Base-by-base conservation (phyloP, 371 early-diverging fungal species). In the Apophysomyces variabilis region DNA sequence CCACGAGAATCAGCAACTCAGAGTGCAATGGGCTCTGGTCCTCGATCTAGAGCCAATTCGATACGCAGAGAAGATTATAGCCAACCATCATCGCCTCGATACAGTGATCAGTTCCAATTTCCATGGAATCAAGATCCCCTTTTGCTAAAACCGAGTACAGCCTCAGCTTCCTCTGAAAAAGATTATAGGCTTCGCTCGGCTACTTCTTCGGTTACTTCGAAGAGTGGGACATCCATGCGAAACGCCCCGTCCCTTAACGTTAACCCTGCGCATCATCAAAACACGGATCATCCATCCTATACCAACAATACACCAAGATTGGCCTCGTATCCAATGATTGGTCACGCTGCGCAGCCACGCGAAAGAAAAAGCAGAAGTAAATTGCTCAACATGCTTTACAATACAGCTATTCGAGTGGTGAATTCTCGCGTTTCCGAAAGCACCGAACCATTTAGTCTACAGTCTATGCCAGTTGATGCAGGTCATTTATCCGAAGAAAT, bases 321-420 rank as follows among this genome's bases (percentile, higher is more conserved):
- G 38, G 8, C 37, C 50, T 4, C n/a, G 41, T 18, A 21, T 13
- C 32, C 38, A 8, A 21, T 38, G 7, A n/a, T 12, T 12, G 56
- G 32, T 13, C 58, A 58, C 36, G 37, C 58, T 57, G n/a, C 36
- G 32, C 65, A 37, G 6, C 11, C 54, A 18, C 54, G 54, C 16
- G 54, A 50, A 50, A 50, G 54, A 9, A 9, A n/a, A 21, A 50
- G 54, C 21, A 50, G 21, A 50, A 50, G 21, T 21, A 50, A 50
- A 50, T 50, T 50, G 21, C 65, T 58, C 32, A 21, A 39, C 44
- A 38, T n/a, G n/a, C 58, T 37, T 43, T 37, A 46, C 43, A 38
- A 69, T 47, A 66, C 79, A 32, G 82, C 74, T n/a, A 59, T 50
- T 11, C 74, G 77, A 60, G 82, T 82, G 0, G 74, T 82, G 13